Evolutionary conservation across 2,329 filamentous ascomycete species (phyloP), one percentile per base, ranked within the genome.

Genomic region (Aspergillus sp.): DNA sequence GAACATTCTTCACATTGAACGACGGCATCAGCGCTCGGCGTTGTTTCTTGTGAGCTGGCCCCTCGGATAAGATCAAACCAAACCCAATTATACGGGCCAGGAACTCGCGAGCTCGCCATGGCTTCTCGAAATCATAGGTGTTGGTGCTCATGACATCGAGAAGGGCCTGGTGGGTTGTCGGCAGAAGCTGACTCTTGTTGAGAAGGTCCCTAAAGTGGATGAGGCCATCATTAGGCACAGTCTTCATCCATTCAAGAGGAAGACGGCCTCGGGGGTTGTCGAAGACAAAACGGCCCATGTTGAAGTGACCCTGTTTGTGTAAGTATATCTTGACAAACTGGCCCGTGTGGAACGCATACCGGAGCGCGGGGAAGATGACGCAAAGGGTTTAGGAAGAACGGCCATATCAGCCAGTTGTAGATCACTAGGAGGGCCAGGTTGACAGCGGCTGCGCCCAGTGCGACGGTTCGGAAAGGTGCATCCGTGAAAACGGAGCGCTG

Each of bases 41-140:
- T 58, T 83, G 79, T 51, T 77, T 77, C 59, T 75, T 77, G 64
- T 84, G 82, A 24, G 75, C 76, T 4, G 78, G 75, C 2, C 80
- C 80, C 61, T 84, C 81, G 0, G 77, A 77, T 58, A 82, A 70
- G 42, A 83, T 75, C 52, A 84, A 59, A 0, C 82, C 81, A 48
- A 81, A 77, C 1, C 81, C 82, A 1, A 84, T 67, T 19, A 84
- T 78, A 1, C 75, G 73, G 1, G 75, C 71, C 13, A 84, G 66
- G 51, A 83, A 80, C 15, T 72, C 71, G 19, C 77, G 75, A 7
- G 74, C 64, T 45, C 70, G 71, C 46, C 68, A 68, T 5, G 81
- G 80, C 62, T 84, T 84, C 62, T 82, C 78, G 50, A 82, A 83
- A 58, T 84, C 81, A 56, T 84, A 83, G 4, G 76, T 78, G 40